Percentiles rank a stretch among this genome's conserved stretches.
Evolutionary conservation across 257 asterid species (phyloP).

Genomic region (Solanum clarkiae): DNA sequence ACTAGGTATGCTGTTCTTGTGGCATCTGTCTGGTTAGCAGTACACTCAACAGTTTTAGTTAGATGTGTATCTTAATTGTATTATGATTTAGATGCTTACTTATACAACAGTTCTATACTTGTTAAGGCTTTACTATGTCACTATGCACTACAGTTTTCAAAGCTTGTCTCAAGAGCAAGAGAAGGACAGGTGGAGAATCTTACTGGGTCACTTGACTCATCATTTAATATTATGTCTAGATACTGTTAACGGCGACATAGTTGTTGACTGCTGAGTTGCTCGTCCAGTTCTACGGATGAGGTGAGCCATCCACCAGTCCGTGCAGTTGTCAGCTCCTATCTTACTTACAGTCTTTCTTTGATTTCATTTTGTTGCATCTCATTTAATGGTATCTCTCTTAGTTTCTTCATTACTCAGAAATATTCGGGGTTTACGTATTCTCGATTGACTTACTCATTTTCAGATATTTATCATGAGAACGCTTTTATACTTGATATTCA

Average conservation of each 20-base stretch:
- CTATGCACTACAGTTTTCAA: neutral
- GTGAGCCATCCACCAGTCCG: neutral
- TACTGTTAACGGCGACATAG: neutral
- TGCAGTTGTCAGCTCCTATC: neutral
- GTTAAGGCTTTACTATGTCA: neutral
- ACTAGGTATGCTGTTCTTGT: neutral
- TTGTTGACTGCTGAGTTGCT: neutral
- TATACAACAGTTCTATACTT: neutral
- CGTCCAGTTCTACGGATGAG: neutral
- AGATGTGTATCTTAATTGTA: neutral
- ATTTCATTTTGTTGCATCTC: neutral
- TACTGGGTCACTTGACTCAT: neutral
- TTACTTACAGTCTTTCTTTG: neutral
- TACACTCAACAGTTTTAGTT: neutral
- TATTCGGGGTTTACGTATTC: neutral
- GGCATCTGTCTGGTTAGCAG: neutral
- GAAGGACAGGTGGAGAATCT: neutral
- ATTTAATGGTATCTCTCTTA: neutral
- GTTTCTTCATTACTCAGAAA: neutral
- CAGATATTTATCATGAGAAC: neutral
- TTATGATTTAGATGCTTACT: neutral
- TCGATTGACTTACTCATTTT: neutral
- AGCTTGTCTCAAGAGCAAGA: neutral
- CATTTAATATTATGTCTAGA: neutral
- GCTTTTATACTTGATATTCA: neutral